Base-by-base conservation (phyloP, 305 asterid species). In the Fraxinus xanthoxyloides region DNA sequence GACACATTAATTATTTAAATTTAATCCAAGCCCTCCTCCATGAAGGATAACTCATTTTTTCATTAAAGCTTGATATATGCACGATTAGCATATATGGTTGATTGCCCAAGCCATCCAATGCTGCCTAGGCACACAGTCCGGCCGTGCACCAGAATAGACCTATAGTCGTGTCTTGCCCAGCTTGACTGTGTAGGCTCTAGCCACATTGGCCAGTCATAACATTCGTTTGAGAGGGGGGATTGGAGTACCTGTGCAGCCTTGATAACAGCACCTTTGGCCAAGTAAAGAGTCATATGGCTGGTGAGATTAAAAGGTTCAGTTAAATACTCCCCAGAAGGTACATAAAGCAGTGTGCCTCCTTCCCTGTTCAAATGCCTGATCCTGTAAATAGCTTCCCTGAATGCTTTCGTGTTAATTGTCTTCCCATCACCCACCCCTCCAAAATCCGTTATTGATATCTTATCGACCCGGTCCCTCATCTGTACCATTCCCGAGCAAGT, bases 401-500 rank as follows among this genome's bases (percentile, higher is more conserved):
- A 96, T 36, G 99, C 98, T 87, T 90, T 93, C 4, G 99, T 94
- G 82, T 96, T 94, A 91, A 89, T 9, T 6, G 98, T 96, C 78
- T 77, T 84, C 13, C 99, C 99, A 78, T 94, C 98, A 13, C 99
- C 99, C 4, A 94, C 94, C 12, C 95, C 99, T 69, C 99, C 98
- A 32, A 85, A 96, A 80, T 94, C 99, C 69, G 89, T 83, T 51
- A 96, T 89, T 32, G 99, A 94, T 84, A 96, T 90, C 91, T 91
- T 91, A 83, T 96, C 95, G 77, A 78, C 74, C 36, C 99, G 88
- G 77, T 91, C 81, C 30, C 84, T 92, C 98, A 92, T 90, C 77
- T 97, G 98, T n/a, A 96, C 99, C 17, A 93, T 92, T 1, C 95
- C 97, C 9, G 98, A 92, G 88, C 99, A 96, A 0, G 97, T 93